Evolutionary conservation across 768 basidiomycete species (phyloP).

Genomic region (Suillus placidus): DNA sequence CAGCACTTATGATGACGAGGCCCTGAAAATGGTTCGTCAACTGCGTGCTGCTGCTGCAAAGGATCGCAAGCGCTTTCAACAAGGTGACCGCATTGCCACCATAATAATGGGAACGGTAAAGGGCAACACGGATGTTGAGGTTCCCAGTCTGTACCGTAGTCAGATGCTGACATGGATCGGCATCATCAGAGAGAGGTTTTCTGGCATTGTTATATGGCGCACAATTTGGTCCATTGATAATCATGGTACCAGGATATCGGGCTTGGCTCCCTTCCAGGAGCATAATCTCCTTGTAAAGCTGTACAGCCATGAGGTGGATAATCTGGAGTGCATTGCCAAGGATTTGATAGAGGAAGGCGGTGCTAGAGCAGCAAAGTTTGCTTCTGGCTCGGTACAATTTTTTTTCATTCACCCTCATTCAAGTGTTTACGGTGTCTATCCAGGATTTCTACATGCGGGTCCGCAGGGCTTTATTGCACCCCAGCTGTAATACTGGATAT

Average conservation of each 20-base stretch:
- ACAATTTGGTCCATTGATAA: too few species aligned
- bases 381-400: not conserved
- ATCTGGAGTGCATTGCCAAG: not conserved
- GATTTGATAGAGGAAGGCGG: not conserved
- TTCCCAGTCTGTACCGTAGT: too few species aligned
- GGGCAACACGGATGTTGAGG: not conserved
- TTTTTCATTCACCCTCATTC: not conserved
- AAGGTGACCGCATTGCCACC: not conserved
- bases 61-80: not conserved
- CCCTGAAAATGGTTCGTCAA: not conserved
- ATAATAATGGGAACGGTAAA: not conserved
- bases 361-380: not conserved
- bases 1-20: not conserved
- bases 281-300: not conserved
- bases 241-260: too few species aligned
- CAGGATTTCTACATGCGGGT: not conserved
- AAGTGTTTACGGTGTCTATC: accelerated
- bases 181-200: too few species aligned
- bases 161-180: too few species aligned
- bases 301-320: not conserved
- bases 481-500: not conserved
- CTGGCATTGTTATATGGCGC: too few species aligned
- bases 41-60: not conserved
- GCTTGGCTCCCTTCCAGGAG: too few species aligned
- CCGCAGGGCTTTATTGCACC: not conserved